Conservation (phyloP, 306 rosid genomes). For the Vigna radiata region DNA sequence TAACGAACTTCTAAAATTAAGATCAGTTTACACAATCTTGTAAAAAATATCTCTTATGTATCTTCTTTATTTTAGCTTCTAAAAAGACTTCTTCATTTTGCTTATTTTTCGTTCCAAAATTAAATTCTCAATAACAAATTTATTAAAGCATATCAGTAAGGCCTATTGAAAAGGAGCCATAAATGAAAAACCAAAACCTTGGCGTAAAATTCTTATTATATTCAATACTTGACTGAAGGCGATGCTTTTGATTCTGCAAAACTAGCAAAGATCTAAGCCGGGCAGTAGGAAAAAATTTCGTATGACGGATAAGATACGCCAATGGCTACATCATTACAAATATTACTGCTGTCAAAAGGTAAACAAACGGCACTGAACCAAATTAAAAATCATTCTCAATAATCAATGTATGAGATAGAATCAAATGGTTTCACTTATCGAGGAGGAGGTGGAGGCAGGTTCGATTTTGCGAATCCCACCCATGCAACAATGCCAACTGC, state of each 20-base stretch:
- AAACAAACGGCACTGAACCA: slow-evolving; percentile 18
- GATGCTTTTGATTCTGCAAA: slow-evolving; percentile 14
- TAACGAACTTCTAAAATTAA: too few relatives aligned
- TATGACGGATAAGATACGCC: slow-evolving; percentile 22
- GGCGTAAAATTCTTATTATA: slow-evolving; percentile 6
- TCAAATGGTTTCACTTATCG: slow-evolving; percentile 48
- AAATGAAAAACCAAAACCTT: neutral
- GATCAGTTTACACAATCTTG: too few relatives aligned
- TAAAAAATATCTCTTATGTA: too few relatives aligned
- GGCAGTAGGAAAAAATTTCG: slow-evolving; percentile 5
- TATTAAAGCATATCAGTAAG: too few relatives aligned
- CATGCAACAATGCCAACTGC: slow-evolving; percentile 73
- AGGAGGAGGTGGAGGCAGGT: slow-evolving; percentile 56
- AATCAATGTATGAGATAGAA: slow-evolving; percentile 42
- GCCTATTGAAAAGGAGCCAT: neutral
- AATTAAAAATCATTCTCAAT: slow-evolving; percentile 43
- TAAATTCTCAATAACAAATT: too few relatives aligned
- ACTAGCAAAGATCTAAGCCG: slow-evolving; percentile 13
- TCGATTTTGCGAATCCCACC: slow-evolving; percentile 68
- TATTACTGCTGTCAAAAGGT: slow-evolving; percentile 26
- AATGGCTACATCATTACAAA: slow-evolving; percentile 31
- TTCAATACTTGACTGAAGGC: neutral
- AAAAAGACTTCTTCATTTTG: too few relatives aligned
- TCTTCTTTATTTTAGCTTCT: too few relatives aligned
- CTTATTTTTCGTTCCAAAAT: too few relatives aligned